phyloP scores from a whole-genome alignment of 2,329 filamentous ascomycete species.

The Tothia fuscella region DNA sequence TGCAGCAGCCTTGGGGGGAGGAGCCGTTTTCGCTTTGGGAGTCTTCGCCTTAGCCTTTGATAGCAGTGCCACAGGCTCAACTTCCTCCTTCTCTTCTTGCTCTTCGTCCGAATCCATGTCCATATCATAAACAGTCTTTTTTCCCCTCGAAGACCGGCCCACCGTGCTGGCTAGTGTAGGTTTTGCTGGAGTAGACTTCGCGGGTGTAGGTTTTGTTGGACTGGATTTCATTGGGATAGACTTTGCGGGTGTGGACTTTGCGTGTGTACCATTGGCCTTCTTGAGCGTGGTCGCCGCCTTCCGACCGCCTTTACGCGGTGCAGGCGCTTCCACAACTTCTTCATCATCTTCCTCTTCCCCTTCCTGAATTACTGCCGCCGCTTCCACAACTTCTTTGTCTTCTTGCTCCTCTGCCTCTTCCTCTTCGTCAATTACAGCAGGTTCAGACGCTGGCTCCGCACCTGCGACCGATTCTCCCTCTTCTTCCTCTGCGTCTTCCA shows the following conservation, averaged over 20 bases:
- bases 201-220: background rate
- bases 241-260: background rate
- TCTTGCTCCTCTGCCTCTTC: constrained; percentile 6
- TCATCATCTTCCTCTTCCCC: constrained; percentile 10
- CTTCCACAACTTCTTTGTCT: background rate
- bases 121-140: too few relatives aligned
- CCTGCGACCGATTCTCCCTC: background rate
- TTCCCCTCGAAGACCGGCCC: background rate
- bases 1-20: too few relatives aligned
- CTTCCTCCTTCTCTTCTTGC: background rate
- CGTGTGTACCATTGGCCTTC: background rate
- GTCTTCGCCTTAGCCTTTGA: background rate
- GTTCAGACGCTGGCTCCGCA: constrained; percentile 3
- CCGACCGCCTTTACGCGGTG: constrained; percentile 14
- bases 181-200: background rate
- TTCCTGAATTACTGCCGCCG: constrained; percentile 20
- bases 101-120: too few relatives aligned
- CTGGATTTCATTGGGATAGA: too few relatives aligned
- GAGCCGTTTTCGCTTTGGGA: too few relatives aligned
- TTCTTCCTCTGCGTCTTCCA: background rate
- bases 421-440: constrained; percentile 13
- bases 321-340: constrained; percentile 11
- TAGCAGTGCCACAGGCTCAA: background rate
- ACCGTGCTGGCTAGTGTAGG: background rate
- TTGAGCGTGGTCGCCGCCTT: constrained; percentile 10